Evolutionary conservation across 305 asterid genomes (phyloP).

Genomic region (Salvia sclarea): DNA sequence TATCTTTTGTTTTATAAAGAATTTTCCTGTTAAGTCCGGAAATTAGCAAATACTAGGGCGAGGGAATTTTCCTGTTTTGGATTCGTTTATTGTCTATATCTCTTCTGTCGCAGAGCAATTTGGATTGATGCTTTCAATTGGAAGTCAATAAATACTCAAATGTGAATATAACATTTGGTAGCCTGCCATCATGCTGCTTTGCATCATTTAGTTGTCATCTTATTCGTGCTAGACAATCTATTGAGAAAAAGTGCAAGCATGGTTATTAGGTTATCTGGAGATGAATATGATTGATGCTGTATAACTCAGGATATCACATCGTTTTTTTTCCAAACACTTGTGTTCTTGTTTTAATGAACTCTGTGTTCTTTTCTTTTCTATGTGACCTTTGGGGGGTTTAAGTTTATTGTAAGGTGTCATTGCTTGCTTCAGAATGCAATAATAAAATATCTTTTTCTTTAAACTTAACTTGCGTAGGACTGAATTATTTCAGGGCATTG

Average conservation of each 20-base stretch:
- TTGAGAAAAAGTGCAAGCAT: background rate
- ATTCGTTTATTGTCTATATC: background rate
- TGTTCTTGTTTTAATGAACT: background rate
- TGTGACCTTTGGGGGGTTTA: no score
- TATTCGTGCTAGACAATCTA: background rate
- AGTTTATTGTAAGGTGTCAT: slow-evolving; percentile 6
- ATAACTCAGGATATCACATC: background rate
- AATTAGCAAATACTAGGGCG: background rate
- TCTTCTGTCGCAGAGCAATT: background rate
- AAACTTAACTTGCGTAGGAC: slow-evolving; percentile 28
- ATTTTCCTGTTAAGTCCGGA: background rate
- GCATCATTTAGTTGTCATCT: no score
- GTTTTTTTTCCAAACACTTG: background rate
- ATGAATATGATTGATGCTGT: background rate
- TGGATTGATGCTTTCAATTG: slow-evolving; percentile 4
- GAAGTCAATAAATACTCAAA: no score
- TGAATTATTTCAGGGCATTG: slow-evolving; percentile 75
- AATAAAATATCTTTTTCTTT: background rate
- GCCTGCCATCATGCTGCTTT: no score
- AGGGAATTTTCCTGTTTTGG: no score
- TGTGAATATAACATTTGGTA: no score
- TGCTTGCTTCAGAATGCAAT: slow-evolving; percentile 25
- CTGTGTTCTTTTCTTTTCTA: background rate
- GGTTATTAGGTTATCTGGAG: background rate
- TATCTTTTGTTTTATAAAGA: background rate